Conservation (phyloP, 345 rosid genomes). For the Citrus unshiu region DNA sequence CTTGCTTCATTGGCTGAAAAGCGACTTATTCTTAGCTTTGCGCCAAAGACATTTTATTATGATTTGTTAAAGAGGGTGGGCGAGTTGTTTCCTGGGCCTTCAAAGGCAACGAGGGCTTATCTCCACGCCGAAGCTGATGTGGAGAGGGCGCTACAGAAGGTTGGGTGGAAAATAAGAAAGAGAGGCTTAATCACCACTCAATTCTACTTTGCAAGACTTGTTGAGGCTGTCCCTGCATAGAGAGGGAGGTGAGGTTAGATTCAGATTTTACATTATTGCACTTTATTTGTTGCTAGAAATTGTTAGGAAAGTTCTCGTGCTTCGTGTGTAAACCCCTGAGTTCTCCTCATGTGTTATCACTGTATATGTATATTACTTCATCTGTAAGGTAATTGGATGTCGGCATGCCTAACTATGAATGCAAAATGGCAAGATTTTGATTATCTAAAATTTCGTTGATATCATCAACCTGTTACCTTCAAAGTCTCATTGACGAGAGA, state of each 20-base stretch:
- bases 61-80: slow-evolving; percentile 76
- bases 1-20: slow-evolving; percentile 87
- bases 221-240: slow-evolving; percentile 78
- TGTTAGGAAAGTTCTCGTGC: not conserved
- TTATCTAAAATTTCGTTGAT: not conserved
- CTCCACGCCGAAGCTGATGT: slow-evolving; percentile 89
- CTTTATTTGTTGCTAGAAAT: not conserved
- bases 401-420: not conserved
- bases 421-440: not conserved
- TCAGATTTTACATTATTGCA: not conserved
- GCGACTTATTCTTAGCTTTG: slow-evolving; percentile 79
- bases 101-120: slow-evolving; percentile 94
- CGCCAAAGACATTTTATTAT: slow-evolving; percentile 87
- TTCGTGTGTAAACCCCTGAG: slow-evolving; percentile 15
- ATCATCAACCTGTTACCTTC: not conserved
- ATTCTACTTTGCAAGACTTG: slow-evolving; percentile 80
- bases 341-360: not conserved
- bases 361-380: not conserved
- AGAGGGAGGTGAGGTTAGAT: slow-evolving; percentile 23
- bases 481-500: not conserved
- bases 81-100: slow-evolving; percentile 95
- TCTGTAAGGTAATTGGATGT: no score
- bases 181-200: slow-evolving; percentile 74
- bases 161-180: slow-evolving; percentile 85
- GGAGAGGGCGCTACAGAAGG: slow-evolving; percentile 73